Evolutionary conservation across 305 asterid species (phyloP).

Genomic region (Rubia tinctorum): DNA sequence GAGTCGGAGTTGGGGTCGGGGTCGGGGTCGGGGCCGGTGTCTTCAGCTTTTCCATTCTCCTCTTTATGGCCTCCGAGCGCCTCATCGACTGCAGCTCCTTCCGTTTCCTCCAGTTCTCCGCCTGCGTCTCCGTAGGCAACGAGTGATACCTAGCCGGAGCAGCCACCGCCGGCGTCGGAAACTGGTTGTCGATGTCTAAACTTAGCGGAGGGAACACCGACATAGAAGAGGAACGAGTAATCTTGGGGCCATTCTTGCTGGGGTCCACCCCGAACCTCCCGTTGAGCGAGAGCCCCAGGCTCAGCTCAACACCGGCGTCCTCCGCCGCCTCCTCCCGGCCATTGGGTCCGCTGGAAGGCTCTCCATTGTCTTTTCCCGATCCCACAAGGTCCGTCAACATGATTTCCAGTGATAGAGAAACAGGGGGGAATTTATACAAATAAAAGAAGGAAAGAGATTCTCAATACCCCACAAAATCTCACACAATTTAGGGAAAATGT

Average conservation of each 20-base stretch:
- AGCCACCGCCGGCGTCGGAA: conserved; percentile 18
- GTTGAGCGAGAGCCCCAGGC: conserved; percentile 72
- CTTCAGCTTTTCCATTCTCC: conserved; percentile 65
- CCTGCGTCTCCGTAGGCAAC: conserved; percentile 50
- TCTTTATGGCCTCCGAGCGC: conserved; percentile 68
- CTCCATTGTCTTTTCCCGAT: neutral
- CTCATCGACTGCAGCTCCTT: conserved; percentile 58
- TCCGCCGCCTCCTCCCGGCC: neutral
- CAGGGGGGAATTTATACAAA: too few species aligned
- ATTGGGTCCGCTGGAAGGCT: conserved; percentile 33
- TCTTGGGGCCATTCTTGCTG: conserved; percentile 26
- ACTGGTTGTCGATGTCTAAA: conserved; percentile 22
- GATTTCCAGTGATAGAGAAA: too few species aligned
- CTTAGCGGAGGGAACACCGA: conserved; percentile 22
- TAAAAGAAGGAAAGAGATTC: too few species aligned
- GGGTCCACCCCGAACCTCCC: conserved; percentile 89
- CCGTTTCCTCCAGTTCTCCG: conserved; percentile 54
- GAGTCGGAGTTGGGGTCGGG: too few species aligned
- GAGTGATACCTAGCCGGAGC: conserved; percentile 50
- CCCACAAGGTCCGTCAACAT: too few species aligned
- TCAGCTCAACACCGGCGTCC: conserved; percentile 54
- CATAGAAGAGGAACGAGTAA: conserved; percentile 55
- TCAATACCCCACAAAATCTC: too few species aligned
- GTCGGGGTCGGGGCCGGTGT: conserved; percentile 13
- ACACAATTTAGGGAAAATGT: too few species aligned